Conservation (phyloP, 2,329 filamentous ascomycete species). For the Neofusicoccum parvum region DNA sequence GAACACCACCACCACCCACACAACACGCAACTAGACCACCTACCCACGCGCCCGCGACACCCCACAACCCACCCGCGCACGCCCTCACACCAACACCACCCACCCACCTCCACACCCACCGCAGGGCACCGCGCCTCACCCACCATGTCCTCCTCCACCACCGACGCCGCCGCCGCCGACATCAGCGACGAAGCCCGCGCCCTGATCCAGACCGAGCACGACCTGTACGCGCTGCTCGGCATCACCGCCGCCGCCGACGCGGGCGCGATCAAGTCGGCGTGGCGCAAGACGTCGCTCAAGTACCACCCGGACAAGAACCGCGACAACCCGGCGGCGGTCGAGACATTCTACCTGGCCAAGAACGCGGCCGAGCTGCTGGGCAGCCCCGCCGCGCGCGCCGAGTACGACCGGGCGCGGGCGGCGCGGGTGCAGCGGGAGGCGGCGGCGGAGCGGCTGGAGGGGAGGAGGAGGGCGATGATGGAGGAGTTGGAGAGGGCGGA, state of each 20-base stretch:
- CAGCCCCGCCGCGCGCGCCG: slow-evolving; percentile 68
- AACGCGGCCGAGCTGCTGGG: slow-evolving; percentile 84
- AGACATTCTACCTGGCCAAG: slow-evolving; percentile 82
- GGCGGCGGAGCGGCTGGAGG: slow-evolving; percentile 73
- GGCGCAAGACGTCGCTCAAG: slow-evolving; percentile 81
- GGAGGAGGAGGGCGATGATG: slow-evolving; percentile 72
- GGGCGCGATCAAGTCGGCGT: slow-evolving; percentile 79
- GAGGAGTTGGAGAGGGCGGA: slow-evolving; percentile 85
- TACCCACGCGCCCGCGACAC: too few relatives aligned
- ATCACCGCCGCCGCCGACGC: slow-evolving; percentile 64
- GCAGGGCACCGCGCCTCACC: too few relatives aligned
- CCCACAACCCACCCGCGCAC: too few relatives aligned
- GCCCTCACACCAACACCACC: too few relatives aligned
- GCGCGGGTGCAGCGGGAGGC: slow-evolving; percentile 70
- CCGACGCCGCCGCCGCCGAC: not conserved
- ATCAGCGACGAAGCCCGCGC: slow-evolving; percentile 34
- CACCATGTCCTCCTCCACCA: too few relatives aligned
- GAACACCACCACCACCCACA: too few relatives aligned
- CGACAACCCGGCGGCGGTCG: slow-evolving; percentile 61
- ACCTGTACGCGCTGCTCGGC: slow-evolving; percentile 78
- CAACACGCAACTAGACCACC: too few relatives aligned
- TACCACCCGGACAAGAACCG: slow-evolving; percentile 92
- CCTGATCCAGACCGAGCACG: slow-evolving; percentile 50
- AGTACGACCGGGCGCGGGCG: slow-evolving; percentile 77
- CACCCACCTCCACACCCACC: too few relatives aligned